Evolutionary conservation across 75 land plant species (phyloP).

Genomic region (Cupressus sempervirens): DNA sequence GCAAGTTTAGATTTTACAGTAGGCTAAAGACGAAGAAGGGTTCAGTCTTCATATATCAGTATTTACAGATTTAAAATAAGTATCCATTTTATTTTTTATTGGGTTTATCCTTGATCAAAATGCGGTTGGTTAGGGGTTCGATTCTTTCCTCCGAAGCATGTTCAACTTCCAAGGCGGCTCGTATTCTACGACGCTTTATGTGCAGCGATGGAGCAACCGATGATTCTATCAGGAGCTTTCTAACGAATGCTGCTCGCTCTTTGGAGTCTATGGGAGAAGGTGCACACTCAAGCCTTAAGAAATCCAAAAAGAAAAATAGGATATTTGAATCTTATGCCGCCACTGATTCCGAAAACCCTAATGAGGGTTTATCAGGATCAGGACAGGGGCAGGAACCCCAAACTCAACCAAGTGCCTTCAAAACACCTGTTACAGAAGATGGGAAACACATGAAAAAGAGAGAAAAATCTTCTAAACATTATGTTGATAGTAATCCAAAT

Average conservation of each 20-base stretch:
- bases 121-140: conserved; percentile 13
- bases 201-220: conserved; percentile 5
- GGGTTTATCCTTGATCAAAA: not conserved
- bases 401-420: not conserved
- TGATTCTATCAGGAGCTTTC: conserved; percentile 2
- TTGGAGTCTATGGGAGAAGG: conserved; percentile 3
- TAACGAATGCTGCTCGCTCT: conserved; percentile 1
- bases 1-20: not conserved
- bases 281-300: not conserved
- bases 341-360: not conserved
- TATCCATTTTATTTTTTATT: not conserved
- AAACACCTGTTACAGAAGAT: not conserved
- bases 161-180: not conserved
- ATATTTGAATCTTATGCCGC: not conserved
- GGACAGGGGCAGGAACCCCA: not conserved
- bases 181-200: not conserved
- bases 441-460: not conserved
- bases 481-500: not conserved
- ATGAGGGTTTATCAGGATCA: not conserved
- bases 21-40: not conserved
- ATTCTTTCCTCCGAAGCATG: conserved; percentile 4
- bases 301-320: not conserved
- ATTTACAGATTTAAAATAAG: not conserved
- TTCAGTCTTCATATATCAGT: not conserved
- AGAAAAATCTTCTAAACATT: not conserved